Percentiles rank a stretch among this genome's conserved stretches.
These are phyloP conservation scores for Arthrobotrys megalospora DNA, from an alignment of 2,329 filamentous ascomycete genomes.

Conservation along the genomic window DNA sequence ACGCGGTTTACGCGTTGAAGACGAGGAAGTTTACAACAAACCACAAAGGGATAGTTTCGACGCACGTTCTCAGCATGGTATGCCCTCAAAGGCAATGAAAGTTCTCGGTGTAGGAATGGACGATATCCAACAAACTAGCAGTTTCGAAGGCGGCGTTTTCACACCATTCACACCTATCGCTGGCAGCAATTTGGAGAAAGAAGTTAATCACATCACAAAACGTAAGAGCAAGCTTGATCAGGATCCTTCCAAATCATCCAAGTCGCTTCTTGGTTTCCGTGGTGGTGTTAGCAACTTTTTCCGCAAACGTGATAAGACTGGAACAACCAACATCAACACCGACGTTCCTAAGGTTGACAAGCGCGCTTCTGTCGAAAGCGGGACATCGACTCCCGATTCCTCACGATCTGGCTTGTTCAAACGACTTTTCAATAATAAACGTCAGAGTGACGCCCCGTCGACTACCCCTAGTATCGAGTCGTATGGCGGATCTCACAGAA, in stretches of 20 bases:
- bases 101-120: constrained; percentile 28
- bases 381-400: constrained; percentile 3
- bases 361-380: constrained; percentile 8
- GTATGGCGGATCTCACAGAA: constrained; percentile 32
- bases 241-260: constrained; percentile 5
- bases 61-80: not conserved
- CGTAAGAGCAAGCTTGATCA: constrained; percentile 19
- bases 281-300: constrained; percentile 12
- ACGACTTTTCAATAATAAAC: constrained; percentile 34
- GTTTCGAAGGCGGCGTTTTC: constrained; percentile 7
- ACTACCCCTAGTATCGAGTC: constrained; percentile 50
- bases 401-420: constrained; percentile 32
- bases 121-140: constrained; percentile 11
- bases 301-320: constrained; percentile 18
- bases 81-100: constrained; percentile 41
- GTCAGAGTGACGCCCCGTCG: constrained; percentile 40
- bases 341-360: not conserved
- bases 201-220: constrained; percentile 17
- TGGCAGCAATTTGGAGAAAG: constrained; percentile 24
- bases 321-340: not conserved
- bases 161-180: constrained; percentile 1
- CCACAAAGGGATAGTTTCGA: not conserved
- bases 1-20: constrained; percentile 3
- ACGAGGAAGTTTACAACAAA: constrained; percentile 11
- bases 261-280: constrained; percentile 16